These are phyloP conservation scores for Vanilla planifolia DNA, from an alignment of 106 monocot species.

Conservation along the genomic window DNA sequence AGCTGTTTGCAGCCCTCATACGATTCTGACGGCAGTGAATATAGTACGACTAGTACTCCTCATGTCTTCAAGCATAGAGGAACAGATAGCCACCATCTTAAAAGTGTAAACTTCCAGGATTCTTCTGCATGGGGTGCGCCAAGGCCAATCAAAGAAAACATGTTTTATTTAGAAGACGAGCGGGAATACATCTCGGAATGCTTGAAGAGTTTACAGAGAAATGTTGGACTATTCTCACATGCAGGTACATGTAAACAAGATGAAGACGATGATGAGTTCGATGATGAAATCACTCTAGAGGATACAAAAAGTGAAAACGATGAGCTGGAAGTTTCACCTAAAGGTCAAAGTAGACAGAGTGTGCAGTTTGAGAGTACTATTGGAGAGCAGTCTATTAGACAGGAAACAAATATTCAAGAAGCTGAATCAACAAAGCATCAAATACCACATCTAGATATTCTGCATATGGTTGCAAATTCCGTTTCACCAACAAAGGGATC, in stretches of 20 bases:
- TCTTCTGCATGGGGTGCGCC: background rate
- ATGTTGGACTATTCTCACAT: conserved; percentile 14
- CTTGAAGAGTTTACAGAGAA: conserved; percentile 52
- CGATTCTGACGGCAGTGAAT: conserved; percentile 20
- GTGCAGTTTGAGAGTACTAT: background rate
- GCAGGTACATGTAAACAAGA: conserved; percentile 6
- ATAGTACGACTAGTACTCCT: conserved; percentile 6
- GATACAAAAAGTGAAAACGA: background rate
- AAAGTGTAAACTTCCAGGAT: background rate
- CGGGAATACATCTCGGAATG: conserved; percentile 44
- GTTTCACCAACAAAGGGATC: too few relatives aligned
- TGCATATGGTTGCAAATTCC: background rate
- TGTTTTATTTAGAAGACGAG: conserved; percentile 56
- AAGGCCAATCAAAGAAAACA: conserved; percentile 9
- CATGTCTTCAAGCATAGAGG: background rate
- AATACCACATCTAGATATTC: background rate
- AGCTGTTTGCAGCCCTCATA: conserved; percentile 1
- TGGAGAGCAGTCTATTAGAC: too few relatives aligned
- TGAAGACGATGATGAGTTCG: background rate
- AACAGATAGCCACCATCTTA: background rate
- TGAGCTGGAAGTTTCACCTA: too few relatives aligned
- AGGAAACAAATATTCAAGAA: too few relatives aligned
- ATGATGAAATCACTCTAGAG: background rate
- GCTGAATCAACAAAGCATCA: background rate
- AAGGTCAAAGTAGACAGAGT: background rate